A percentile compares a stretch with the other conserved stretches of the same genome.
phyloP scores from a whole-genome alignment of 495 filamentous ascomycete genomes.

The Clohesyomyces aquaticus region DNA sequence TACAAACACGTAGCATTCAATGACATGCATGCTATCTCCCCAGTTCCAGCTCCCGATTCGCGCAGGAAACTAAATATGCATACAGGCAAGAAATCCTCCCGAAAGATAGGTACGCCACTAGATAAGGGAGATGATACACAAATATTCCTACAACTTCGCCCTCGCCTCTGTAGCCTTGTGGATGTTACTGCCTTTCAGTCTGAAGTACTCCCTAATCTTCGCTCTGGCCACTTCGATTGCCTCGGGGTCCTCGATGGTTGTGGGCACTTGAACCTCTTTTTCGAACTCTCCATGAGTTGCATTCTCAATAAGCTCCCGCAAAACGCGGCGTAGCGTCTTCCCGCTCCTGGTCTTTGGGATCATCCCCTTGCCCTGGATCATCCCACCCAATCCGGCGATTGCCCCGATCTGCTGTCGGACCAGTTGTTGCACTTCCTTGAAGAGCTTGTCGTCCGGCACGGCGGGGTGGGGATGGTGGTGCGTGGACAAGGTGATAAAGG shows the following conservation, averaged over 20 bases:
- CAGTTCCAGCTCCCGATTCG: background rate
- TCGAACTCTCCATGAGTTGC: slow-evolving; percentile 57
- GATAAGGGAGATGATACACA: background rate
- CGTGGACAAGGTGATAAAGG: slow-evolving; percentile 69
- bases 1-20: too few species aligned
- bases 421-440: slow-evolving; percentile 60
- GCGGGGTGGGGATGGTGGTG: slow-evolving; percentile 53
- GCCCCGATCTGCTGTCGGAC: slow-evolving; percentile 85
- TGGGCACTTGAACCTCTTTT: slow-evolving; percentile 58
- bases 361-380: slow-evolving; percentile 84
- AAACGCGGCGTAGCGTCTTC: slow-evolving; percentile 80
- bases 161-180: slow-evolving; percentile 58
- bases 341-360: slow-evolving; percentile 89
- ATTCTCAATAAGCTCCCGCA: slow-evolving; percentile 79
- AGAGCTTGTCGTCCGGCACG: slow-evolving; percentile 57
- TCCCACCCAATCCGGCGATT: slow-evolving; percentile 80
- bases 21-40: too few species aligned
- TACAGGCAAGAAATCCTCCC: background rate
- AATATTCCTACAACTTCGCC: slow-evolving; percentile 53
- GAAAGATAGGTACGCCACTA: background rate
- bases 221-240: slow-evolving; percentile 61
- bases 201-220: slow-evolving; percentile 63
- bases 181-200: slow-evolving; percentile 49
- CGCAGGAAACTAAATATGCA: background rate
- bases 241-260: slow-evolving; percentile 63